These are phyloP conservation scores for Ogataea zsoltii DNA, from an alignment of 805 yeast species.

Conservation along the genomic window DNA sequence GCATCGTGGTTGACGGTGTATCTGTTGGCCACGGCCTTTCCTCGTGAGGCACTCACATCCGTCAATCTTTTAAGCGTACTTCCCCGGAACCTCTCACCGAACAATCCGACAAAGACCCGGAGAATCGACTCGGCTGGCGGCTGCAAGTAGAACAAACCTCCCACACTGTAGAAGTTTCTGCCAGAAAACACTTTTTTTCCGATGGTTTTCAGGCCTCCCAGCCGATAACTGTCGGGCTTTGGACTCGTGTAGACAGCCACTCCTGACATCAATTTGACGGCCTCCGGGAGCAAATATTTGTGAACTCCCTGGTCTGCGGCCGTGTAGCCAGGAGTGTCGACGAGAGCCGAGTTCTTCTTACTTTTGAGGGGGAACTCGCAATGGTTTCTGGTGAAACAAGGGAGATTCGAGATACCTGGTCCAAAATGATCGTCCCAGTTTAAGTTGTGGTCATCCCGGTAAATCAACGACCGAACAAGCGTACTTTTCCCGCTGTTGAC, in stretches of 20 bases:
- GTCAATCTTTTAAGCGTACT: conserved; percentile 34
- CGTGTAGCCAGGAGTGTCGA: conserved; percentile 52
- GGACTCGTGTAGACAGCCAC: conserved; percentile 11
- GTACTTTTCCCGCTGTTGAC: conserved; percentile 74
- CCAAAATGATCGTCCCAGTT: conserved; percentile 35
- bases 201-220: conserved; percentile 8
- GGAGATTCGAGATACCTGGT: conserved; percentile 54
- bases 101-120: conserved; percentile 48
- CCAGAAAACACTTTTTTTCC: conserved; percentile 28
- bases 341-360: conserved; percentile 23
- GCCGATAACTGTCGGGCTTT: conserved; percentile 5
- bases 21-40: conserved; percentile 26
- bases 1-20: conserved; percentile 28
- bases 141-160: conserved; percentile 60
- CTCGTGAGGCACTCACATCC: conserved; percentile 25
- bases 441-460: conserved; percentile 18
- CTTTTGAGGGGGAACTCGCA: conserved; percentile 40
- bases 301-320: conserved; percentile 30
- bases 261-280: conserved; percentile 4
- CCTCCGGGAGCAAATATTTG: conserved; percentile 25
- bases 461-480: conserved; percentile 47
- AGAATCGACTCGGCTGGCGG: conserved; percentile 54
- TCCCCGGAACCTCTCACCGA: conserved; percentile 40
- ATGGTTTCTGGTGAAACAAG: conserved; percentile 68
- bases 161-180: conserved; percentile 40